phyloP scores from a whole-genome alignment of 495 filamentous ascomycete species.

The Penicillium arizonense region DNA sequence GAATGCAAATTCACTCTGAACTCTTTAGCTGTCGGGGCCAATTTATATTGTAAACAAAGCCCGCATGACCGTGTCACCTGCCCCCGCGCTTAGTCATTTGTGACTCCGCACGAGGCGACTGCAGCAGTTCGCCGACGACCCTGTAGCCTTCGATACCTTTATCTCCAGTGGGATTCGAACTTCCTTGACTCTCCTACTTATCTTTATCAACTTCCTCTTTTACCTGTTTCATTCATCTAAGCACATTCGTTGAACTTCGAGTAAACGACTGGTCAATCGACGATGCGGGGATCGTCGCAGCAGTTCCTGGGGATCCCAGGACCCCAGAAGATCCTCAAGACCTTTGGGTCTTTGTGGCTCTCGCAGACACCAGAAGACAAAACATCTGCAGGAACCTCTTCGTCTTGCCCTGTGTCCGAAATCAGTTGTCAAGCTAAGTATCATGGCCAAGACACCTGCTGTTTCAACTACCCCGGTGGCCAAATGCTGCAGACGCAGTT shows the following conservation, averaged over 20 bases:
- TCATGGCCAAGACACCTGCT: slow-evolving; percentile 64
- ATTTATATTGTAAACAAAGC: neutral
- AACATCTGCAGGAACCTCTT: slow-evolving; percentile 7
- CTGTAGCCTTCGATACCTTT: neutral
- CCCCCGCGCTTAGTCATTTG: slow-evolving; percentile 4
- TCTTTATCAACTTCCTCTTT: neutral
- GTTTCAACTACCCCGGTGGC: slow-evolving; percentile 80
- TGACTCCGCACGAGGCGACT: slow-evolving; percentile 5
- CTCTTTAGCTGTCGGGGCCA: neutral
- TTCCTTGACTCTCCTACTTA: neutral
- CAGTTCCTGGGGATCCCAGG: slow-evolving; percentile 33
- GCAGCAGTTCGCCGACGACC: neutral
- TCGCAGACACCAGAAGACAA: slow-evolving; percentile 19
- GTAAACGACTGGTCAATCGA: neutral
- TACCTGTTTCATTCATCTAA: neutral
- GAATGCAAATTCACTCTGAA: neutral
- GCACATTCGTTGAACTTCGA: neutral
- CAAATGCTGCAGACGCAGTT: slow-evolving; percentile 82
- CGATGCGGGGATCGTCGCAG: slow-evolving; percentile 22
- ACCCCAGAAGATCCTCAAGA: slow-evolving; percentile 42
- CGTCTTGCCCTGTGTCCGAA: slow-evolving; percentile 49
- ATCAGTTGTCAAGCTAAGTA: slow-evolving; percentile 59
- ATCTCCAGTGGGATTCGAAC: neutral
- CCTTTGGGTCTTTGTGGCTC: slow-evolving; percentile 35
- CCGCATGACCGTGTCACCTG: slow-evolving; percentile 5